Percentiles rank a stretch among this genome's conserved stretches.
phyloP scores from a whole-genome alignment of 805 yeast genomes.

The Candida sanyiensis region DNA sequence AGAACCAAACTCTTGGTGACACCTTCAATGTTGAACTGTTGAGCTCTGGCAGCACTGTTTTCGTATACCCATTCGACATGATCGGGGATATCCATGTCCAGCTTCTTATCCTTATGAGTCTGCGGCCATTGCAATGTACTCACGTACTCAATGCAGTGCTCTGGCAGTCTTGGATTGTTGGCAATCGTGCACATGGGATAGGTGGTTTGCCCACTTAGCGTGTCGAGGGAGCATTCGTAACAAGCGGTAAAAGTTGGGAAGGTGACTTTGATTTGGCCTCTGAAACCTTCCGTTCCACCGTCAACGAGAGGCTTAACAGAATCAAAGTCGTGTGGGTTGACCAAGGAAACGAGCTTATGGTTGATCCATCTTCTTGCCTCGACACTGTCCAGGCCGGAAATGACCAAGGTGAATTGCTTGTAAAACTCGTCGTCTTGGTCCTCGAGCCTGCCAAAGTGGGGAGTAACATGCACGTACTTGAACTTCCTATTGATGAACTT shows the following conservation, averaged over 20 bases:
- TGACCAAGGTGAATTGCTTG: conserved; percentile 58
- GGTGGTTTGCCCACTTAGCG: conserved; percentile 55
- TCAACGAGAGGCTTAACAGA: conserved; percentile 68
- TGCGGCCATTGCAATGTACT: conserved; percentile 69
- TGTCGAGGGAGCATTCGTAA: conserved; percentile 83
- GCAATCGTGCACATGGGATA: conserved; percentile 94
- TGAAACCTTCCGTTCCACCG: conserved; percentile 93
- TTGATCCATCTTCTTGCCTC: conserved; percentile 92
- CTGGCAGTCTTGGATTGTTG: conserved; percentile 88
- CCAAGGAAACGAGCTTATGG: conserved; percentile 56
- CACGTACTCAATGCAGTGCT: conserved; percentile 93
- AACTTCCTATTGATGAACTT: conserved; percentile 47
- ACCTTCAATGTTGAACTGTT: conserved; percentile 56
- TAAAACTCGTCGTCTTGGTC: conserved; percentile 60
- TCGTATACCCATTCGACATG: conserved; percentile 61
- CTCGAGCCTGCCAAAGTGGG: conserved; percentile 63
- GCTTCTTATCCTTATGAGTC: conserved; percentile 36
- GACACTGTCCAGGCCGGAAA: conserved; percentile 86
- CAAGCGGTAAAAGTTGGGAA: conserved; percentile 84
- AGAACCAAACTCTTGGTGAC: conserved; percentile 66
- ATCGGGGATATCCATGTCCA: conserved; percentile 64
- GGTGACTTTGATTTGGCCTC: conserved; percentile 86
- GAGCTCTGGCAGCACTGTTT: conserved; percentile 54
- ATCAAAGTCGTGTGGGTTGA: conserved; percentile 44
- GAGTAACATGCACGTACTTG: conserved; percentile 40